Base-by-base conservation (phyloP, 768 basidiomycete species). In the Tricholoma furcatifolium region DNA sequence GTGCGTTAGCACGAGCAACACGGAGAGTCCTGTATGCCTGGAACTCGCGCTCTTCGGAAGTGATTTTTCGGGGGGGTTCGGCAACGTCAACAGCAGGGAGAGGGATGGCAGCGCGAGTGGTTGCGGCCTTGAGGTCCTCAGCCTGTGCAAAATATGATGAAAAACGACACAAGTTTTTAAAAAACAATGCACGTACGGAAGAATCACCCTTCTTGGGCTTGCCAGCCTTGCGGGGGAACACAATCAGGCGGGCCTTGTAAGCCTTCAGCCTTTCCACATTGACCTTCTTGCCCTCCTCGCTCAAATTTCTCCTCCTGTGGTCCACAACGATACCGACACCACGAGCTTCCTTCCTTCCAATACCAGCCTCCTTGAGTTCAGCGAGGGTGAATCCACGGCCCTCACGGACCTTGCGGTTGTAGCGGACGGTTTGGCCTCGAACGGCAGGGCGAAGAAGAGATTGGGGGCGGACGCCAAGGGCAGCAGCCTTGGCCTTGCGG, bases 161-260 rank as follows among this genome's bases (percentile, higher is more conserved):
- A 18, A 30, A 7, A 32, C 23, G 5, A 31, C 18, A 55, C 56
- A 47, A 46, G 56, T 21, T 55, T 43, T 18, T 34, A 43, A 24
- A 23, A 31, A 54, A 50, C 27, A 39, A 34, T 55, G 34, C 35
- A 79, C 92, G 60, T 66, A 94, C 93, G 54, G 85, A 83, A 44
- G 93, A 89, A 73, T 98, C 95, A 52, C 91, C 92, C 81, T 90
- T 88, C 85, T 97, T 98, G 67, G 91, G 86, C 78, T 98, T 98
- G 72, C 84, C 81, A 59, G 91, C 81, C 75, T 97, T 95, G 73
- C 91, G 87, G 69, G 97, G 95, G 89, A 97, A 98, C 74, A 99
- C 88, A 62, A 98, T 88, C 67, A 99, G 76, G 63, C 88, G 86
- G 53, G 79, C 74, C 80, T 93, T 93, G 88, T 98, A 98, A 35